Evolutionary conservation across 2,329 filamentous ascomycete species (phyloP).

Genomic region (Westerdykella sp.): DNA sequence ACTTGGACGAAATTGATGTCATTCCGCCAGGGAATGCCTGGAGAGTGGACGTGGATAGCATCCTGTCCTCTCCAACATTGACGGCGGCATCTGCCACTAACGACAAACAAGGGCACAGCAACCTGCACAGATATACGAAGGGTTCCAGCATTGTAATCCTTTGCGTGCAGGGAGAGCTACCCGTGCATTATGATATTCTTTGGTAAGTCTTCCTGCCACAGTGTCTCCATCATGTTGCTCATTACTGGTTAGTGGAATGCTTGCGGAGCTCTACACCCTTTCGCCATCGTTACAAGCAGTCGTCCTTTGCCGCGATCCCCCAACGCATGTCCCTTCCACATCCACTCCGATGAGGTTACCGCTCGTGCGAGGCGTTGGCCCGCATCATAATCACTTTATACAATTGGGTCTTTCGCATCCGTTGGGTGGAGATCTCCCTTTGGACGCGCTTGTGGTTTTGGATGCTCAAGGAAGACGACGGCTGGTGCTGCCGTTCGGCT

Average conservation of each 20-base stretch:
- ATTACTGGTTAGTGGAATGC: slow-evolving; percentile 16
- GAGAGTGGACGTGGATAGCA: slow-evolving; percentile 26
- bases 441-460: slow-evolving; percentile 42
- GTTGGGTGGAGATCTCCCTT: slow-evolving; percentile 39
- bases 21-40: slow-evolving; percentile 25
- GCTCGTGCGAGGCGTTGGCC: slow-evolving; percentile 26
- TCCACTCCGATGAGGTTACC: slow-evolving; percentile 24
- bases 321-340: slow-evolving; percentile 21
- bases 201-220: slow-evolving; percentile 17
- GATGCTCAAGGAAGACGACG: slow-evolving; percentile 34
- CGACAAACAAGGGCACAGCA: slow-evolving; percentile 20
- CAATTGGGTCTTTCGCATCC: slow-evolving; percentile 41
- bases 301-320: slow-evolving; percentile 31
- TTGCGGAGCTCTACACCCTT: slow-evolving; percentile 27
- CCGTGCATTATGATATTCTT: slow-evolving; percentile 31
- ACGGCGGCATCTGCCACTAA: slow-evolving; percentile 5
- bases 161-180: slow-evolving; percentile 31
- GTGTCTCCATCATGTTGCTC: not conserved
- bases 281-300: slow-evolving; percentile 30
- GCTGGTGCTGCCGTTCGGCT: slow-evolving; percentile 41
- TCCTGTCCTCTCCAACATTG: slow-evolving; percentile 25
- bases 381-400: slow-evolving; percentile 34
- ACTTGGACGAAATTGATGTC: slow-evolving; percentile 32
- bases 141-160: slow-evolving; percentile 21
- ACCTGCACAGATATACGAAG: slow-evolving; percentile 16